phyloP scores from a whole-genome alignment of 163 green algal species.

The Chlamydomonas reinhardtii region DNA sequence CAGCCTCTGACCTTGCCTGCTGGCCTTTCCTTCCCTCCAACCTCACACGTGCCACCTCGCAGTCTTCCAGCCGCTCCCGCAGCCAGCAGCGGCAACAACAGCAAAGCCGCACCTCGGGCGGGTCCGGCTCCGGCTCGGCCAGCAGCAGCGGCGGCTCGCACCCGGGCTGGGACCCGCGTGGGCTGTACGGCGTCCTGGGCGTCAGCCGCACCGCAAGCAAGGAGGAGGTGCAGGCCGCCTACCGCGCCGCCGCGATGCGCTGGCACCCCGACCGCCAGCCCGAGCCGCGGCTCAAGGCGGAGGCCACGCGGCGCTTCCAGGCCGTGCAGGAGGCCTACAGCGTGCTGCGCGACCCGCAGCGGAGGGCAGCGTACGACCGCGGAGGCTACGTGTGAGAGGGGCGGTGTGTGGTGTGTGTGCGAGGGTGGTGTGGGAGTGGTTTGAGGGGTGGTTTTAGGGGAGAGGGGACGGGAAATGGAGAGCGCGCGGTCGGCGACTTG shows the following conservation, averaged over 20 bases:
- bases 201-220: constrained; percentile 14
- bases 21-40: too few relatives aligned
- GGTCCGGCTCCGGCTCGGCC: too few relatives aligned
- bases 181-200: constrained; percentile 30
- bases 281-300: too few relatives aligned
- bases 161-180: background rate
- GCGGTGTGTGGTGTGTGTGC: too few relatives aligned
- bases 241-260: constrained; percentile 13
- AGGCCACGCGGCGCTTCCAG: background rate
- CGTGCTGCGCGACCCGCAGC: constrained; percentile 61
- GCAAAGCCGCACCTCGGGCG: background rate
- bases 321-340: constrained; percentile 64
- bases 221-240: constrained; percentile 38
- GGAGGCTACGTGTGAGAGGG: too few relatives aligned
- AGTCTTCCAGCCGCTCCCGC: too few relatives aligned
- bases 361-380: constrained; percentile 62
- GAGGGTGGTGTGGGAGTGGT: too few relatives aligned
- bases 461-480: too few relatives aligned
- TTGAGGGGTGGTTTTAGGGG: too few relatives aligned
- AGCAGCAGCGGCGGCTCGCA: background rate
- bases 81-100: background rate
- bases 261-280: constrained; percentile 26
- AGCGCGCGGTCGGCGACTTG: too few relatives aligned
- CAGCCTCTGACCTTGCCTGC: too few relatives aligned
- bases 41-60: too few relatives aligned